Base-by-base conservation (phyloP, 1,284 basidiomycete species). In the Cutaneotrichosporon arboriforme region DNA sequence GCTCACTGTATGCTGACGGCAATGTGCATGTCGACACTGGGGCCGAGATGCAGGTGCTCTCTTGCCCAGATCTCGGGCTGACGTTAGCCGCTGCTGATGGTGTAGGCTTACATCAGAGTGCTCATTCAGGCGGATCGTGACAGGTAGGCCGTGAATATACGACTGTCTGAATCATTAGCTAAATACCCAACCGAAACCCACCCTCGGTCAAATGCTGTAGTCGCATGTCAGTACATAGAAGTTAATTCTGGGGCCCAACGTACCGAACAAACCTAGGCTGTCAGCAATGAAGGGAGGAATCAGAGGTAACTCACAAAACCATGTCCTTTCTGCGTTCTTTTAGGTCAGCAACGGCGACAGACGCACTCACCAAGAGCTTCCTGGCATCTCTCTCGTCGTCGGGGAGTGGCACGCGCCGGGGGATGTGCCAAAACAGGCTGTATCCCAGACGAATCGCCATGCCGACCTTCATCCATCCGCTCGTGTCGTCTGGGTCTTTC, bases 131-230 rank as follows among this genome's bases (percentile, higher is more conserved):
- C 61, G 55, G 31, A 68, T 67, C 1, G 59, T 52, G 0, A 55
- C 52, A 0, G 67, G 67, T 15, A 69, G 52, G n/a, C 64, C 64
- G 35, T 65, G 62, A 12, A 58, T 59, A 15, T 66, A 63, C 4
- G 56, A 55, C 18, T 65, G 54, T 3, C 66, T 67, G 36, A 17
- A 1, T 33, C n/a, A 21, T 50, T 17, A 55, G 52, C 41, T 14
- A 17, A 7, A 9, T 20, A 35, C 5, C 4, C n/a, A 12, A 22
- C 34, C 7, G 14, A n/a, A 17, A 53, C 61, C 52, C 45, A 64
- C 65, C 59, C 62, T 48, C 67, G 44, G 46, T 69, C 67, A 41
- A 69, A 69, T 14, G 62, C 62, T 64, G 51, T 3, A n/a, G n/a
- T 40, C 4, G 14, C 15, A 9, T 5, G 40, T 43, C n/a, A 44